phyloP scores from a whole-genome alignment of 2,329 filamentous ascomycete genomes.

The Penicillium concentricum region DNA sequence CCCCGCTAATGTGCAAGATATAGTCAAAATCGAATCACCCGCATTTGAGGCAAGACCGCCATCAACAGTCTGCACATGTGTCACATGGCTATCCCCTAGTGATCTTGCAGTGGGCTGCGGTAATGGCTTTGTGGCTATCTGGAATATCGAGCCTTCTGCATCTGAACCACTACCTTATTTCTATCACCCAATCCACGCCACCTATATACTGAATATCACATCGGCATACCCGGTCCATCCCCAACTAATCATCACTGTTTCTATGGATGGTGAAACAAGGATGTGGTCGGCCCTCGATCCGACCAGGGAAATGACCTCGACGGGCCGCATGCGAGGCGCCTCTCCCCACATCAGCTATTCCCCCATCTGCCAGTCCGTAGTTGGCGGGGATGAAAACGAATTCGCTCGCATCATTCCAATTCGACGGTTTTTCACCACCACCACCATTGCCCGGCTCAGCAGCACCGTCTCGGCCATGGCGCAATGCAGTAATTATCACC shows the following conservation, averaged over 20 bases:
- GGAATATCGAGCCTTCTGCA: conserved; percentile 40
- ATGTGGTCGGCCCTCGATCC: conserved; percentile 55
- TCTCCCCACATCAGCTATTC: conserved; percentile 53
- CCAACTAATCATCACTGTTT: conserved; percentile 52
- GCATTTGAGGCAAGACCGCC: conserved; percentile 53
- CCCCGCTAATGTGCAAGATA: neutral
- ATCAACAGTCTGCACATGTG: conserved; percentile 54
- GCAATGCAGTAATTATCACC: conserved; percentile 48
- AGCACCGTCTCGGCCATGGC: conserved; percentile 36
- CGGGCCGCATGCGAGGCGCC: conserved; percentile 52
- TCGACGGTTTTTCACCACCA: conserved; percentile 53
- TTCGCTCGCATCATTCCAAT: conserved; percentile 50
- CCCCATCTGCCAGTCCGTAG: conserved; percentile 54
- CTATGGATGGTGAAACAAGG: conserved; percentile 56
- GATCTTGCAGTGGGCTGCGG: conserved; percentile 57
- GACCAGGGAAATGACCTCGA: conserved; percentile 44
- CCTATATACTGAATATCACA: conserved; percentile 40
- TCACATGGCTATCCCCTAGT: conserved; percentile 57
- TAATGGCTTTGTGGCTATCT: conserved; percentile 57
- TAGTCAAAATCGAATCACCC: conserved; percentile 47
- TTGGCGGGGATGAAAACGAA: conserved; percentile 57
- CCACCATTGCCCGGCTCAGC: conserved; percentile 50
- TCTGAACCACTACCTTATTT: conserved; percentile 33
- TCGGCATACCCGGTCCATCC: conserved; percentile 56
- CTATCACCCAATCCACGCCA: conserved; percentile 37